Evolutionary conservation across 768 basidiomycete genomes (phyloP).

Genomic region (Myochromella boudieri): DNA sequence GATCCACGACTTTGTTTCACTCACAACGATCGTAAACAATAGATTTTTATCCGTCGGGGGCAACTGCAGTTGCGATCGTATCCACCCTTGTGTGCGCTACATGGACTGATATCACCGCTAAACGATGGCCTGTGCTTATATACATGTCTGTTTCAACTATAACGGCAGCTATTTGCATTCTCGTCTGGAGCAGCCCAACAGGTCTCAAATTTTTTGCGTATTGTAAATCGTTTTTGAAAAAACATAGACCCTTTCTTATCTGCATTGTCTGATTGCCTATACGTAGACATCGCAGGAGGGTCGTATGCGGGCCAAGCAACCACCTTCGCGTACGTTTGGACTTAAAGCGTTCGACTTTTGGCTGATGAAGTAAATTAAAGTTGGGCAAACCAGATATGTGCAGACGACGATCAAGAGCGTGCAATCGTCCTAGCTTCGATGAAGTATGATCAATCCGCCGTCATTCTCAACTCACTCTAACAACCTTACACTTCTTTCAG

Average conservation of each 20-base stretch:
- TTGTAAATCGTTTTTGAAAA: conserved; percentile 39
- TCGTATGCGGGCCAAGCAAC: conserved; percentile 76
- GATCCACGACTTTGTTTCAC: background rate
- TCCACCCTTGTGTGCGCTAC: conserved; percentile 63
- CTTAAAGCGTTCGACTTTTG: background rate
- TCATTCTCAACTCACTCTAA: background rate
- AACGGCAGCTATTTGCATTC: conserved; percentile 53
- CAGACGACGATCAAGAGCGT: conserved; percentile 69
- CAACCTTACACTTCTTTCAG: conserved; percentile 25
- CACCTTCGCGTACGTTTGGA: conserved; percentile 60
- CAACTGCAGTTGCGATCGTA: conserved; percentile 62
- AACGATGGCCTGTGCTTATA: conserved; percentile 65
- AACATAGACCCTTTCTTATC: background rate
- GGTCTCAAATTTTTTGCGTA: conserved; percentile 77
- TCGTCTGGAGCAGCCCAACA: conserved; percentile 59
- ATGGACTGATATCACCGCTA: conserved; percentile 59
- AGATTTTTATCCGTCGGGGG: conserved; percentile 58
- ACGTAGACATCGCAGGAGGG: conserved; percentile 56
- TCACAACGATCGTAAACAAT: background rate
- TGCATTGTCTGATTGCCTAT: background rate
- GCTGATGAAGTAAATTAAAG: conserved; percentile 27
- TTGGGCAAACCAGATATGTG: conserved; percentile 80
- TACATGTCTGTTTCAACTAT: conserved; percentile 60
- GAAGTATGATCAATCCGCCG: conserved; percentile 46
- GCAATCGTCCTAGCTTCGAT: conserved; percentile 71